Conservation (phyloP, 139 green algal species). For the Chlorella vulgaris region DNA sequence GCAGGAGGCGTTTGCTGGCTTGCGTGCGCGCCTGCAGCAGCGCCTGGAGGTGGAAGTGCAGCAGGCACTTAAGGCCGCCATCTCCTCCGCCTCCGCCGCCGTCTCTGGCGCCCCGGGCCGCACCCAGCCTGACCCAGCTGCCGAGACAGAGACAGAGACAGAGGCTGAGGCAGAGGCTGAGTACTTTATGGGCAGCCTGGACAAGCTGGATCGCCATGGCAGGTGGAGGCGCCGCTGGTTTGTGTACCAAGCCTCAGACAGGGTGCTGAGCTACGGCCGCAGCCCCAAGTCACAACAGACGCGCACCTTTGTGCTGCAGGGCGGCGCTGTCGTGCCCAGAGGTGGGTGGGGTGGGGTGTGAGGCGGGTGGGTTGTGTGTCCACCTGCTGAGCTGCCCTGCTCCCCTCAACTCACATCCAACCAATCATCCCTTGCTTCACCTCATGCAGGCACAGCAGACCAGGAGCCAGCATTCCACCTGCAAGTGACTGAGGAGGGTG, state of each 20-base stretch:
- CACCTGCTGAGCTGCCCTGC: no score
- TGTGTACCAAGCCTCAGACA: neutral
- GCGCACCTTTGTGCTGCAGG: no score
- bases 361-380: no score
- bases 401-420: no score
- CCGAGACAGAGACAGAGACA: no score
- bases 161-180: neutral
- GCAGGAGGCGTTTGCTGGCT: neutral
- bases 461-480: neutral
- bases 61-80: neutral
- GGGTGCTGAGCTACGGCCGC: no score
- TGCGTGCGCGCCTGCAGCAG: neutral
- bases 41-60: neutral
- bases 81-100: no score
- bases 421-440: neutral
- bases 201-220: conserved; percentile 4
- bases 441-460: neutral
- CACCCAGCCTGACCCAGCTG: no score
- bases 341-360: no score
- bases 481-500: neutral
- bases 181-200: conserved; percentile 21
- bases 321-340: no score
- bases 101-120: no score
- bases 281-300: no score
- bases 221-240: conserved; percentile 23